Conservation (phyloP, 257 asterid genomes). For the Cynanchum wilfordii region DNA sequence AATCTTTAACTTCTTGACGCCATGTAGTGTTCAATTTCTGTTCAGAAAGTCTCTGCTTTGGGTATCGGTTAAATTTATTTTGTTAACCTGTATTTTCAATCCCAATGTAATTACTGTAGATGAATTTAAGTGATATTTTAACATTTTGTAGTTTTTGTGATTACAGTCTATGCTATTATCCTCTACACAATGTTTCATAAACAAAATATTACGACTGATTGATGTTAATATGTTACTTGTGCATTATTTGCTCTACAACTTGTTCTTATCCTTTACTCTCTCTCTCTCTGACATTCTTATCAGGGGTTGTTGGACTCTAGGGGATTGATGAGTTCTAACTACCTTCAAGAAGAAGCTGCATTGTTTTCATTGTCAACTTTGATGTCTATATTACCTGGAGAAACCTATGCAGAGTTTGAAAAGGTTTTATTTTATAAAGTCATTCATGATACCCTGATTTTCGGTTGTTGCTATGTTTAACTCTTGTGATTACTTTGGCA, state of each 20-base stretch:
- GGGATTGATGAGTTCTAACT: constrained; percentile 68
- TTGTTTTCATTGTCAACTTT: constrained; percentile 64
- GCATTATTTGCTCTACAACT: not conserved
- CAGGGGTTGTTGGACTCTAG: constrained; percentile 70
- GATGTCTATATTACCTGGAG: constrained; percentile 85
- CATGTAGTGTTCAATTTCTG: not conserved
- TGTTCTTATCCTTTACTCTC: not conserved
- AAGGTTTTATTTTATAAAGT: constrained; percentile 48
- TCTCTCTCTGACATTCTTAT: constrained; percentile 11
- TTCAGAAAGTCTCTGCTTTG: not conserved
- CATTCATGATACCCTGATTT: constrained; percentile 1
- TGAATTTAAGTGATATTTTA: not conserved
- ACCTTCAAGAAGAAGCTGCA: constrained; percentile 74
- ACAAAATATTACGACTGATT: not conserved
- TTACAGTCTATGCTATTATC: not conserved
- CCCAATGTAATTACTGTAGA: not conserved
- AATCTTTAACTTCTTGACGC: not conserved
- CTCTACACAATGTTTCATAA: not conserved
- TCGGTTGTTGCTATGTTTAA: constrained; percentile 1
- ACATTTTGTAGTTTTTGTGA: not conserved
- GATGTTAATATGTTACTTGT: not conserved
- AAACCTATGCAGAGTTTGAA: constrained; percentile 73
- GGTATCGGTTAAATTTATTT: not conserved
- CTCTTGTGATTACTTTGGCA: constrained; percentile 32
- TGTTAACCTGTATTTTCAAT: not conserved